phyloP scores from a whole-genome alignment of 108 stramenopile genomes.

The Nannochloropsis gaditana region DNA sequence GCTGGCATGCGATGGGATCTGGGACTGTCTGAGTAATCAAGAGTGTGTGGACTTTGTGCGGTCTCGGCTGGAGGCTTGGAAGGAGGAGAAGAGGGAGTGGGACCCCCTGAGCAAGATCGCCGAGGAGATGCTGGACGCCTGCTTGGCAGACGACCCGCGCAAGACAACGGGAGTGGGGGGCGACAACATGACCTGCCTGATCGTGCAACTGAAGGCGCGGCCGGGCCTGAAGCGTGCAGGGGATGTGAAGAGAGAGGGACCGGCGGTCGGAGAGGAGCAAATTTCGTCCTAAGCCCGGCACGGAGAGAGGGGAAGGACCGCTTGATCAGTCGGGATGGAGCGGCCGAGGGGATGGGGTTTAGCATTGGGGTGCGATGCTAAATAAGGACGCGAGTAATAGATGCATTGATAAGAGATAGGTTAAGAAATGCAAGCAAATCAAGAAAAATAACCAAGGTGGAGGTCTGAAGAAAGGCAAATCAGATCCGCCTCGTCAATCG shows the following conservation, averaged over 20 bases:
- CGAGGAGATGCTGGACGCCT: constrained; percentile 43
- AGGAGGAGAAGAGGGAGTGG: not conserved
- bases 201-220: constrained; percentile 29
- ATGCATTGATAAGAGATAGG: no score
- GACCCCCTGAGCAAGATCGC: constrained; percentile 22
- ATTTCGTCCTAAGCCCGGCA: no score
- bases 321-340: no score
- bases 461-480: no score
- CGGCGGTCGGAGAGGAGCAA: no score
- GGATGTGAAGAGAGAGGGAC: not conserved
- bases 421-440: no score
- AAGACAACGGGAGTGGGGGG: constrained; percentile 46
- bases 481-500: no score
- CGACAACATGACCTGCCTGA: constrained; percentile 53
- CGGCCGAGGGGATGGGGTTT: no score
- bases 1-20: constrained; percentile 64
- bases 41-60: constrained; percentile 51
- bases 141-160: constrained; percentile 43
- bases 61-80: not conserved
- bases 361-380: no score
- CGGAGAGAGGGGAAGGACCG: no score
- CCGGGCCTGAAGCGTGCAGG: not conserved
- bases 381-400: no score
- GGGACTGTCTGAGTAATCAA: constrained; percentile 70
- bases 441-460: no score